Base-by-base conservation (phyloP, 2,329 filamentous ascomycete species). In the Mariannaea elegans region DNA sequence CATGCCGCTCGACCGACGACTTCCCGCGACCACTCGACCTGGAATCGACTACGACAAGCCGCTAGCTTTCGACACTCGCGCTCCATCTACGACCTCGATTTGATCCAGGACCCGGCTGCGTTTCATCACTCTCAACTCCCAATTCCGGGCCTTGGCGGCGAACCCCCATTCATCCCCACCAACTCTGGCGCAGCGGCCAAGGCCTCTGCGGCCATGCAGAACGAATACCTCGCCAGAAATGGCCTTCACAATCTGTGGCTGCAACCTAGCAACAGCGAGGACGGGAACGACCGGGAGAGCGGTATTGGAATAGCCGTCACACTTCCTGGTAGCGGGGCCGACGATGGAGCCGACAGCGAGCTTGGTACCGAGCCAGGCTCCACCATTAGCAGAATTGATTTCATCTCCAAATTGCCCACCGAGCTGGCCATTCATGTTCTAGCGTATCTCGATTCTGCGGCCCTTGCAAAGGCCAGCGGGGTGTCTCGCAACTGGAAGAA, bases 171-270 rank as follows among this genome's bases (percentile, higher is more conserved):
- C 58, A 88, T 90, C 24, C 87, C 87, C 3, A 77, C 77, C 10
- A 82, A 87, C 54, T 84, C 81, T 0, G 87, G 87, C 32, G 84
- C 81, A n/a, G 86, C 85, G 2, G 86, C 86, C 27, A 86, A 87
- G 57, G 84, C 87, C 7, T 83, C 86, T 0, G 86, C 84, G 3
- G 86, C 85, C 10, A 79, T 85, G 56, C 84, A 88, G 65, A 87
- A 87, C 65, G 83, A 86, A 51, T 80, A 77, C 44, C 65, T 80
- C 6, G 73, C 72, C 4, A 71, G 74, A 39, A 62, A 77, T 73
- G 46, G 75, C 5, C 55, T 75, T 2, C 73, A 80, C 27, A 79
- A 78, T 38, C 76, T 78, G 48, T 80, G 81, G 75, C 70, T 85
- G 7, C 71, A 78, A 8, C 73, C 76, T 4, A 66, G 72, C 18